phyloP scores from a whole-genome alignment of 1,284 basidiomycete genomes.

The Porogramme epimiltina region DNA sequence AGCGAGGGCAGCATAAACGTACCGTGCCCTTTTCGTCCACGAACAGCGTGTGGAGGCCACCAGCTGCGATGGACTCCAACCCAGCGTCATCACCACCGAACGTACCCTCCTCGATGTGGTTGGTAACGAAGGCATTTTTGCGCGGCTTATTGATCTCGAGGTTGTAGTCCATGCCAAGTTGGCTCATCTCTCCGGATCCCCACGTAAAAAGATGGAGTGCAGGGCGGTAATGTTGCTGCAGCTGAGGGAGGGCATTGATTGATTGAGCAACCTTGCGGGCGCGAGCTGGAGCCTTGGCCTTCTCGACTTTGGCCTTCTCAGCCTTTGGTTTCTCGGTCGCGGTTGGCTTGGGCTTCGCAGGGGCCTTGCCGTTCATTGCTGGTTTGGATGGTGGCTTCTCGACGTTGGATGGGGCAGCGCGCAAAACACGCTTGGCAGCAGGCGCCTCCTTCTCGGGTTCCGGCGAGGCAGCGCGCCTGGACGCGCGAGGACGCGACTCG shows the following conservation, averaged over 20 bases:
- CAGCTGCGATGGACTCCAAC: constrained; percentile 74
- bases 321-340: constrained; percentile 13
- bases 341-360: constrained; percentile 1
- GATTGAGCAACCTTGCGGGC: constrained; percentile 16
- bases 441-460: constrained; percentile 15
- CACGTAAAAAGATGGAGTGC: constrained; percentile 65
- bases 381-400: constrained; percentile 12
- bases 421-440: constrained; percentile 20
- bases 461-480: constrained; percentile 18
- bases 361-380: constrained; percentile 13
- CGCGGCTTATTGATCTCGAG: constrained; percentile 74
- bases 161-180: constrained; percentile 78
- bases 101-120: constrained; percentile 60
- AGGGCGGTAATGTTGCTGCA: constrained; percentile 23
- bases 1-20: constrained; percentile 34
- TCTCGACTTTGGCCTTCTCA: constrained; percentile 4
- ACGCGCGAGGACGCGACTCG: constrained; percentile 14
- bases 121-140: constrained; percentile 65
- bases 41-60: constrained; percentile 85
- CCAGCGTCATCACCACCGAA: constrained; percentile 75
- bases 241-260: constrained; percentile 20
- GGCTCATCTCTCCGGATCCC: constrained; percentile 87
- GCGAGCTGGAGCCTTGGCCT: constrained; percentile 12
- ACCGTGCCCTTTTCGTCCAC: constrained; percentile 86
- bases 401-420: constrained; percentile 19